Base-by-base conservation (phyloP, 1,139 yeast species). In the Citeromyces hawaiiensis region DNA sequence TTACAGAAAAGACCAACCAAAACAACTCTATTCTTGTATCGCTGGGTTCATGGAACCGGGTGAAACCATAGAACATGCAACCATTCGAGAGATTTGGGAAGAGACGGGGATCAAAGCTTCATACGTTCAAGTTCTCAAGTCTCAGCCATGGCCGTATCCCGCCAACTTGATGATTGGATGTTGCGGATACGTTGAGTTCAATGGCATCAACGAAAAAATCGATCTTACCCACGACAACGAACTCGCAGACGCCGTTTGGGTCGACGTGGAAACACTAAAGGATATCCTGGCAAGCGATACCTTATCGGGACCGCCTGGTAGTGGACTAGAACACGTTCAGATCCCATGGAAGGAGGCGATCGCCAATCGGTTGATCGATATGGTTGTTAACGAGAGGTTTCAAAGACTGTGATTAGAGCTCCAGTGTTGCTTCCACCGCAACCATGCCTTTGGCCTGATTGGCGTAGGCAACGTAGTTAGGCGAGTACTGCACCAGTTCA, bases 71-170 rank as follows among this genome's bases (percentile, higher is more conserved):
- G 97, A 88, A 57, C 80, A 77, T 36, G 93, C 96, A 11, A 83
- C 93, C 29, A 68, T 79, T 39, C 65, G 98, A 45, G 98, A 88
- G 56, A 81, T 83, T 32, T 87, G 94, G 87, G 98, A 88, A 57
- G 98, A 88, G 57, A 79, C 96, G 2, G 98, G 98, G 3, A 83
- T 86, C 30, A 68, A 61, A 36, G 76, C 83, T 39, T 52, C 63
- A 3, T 62, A 66, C 36, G 80, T 87, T 30, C 58, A 64, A 39
- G 68, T 87, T 39, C 62, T 79, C 25, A 66, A 76, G 53, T 73
- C 91, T 7, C 96, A 87, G 57, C 96, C 96, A 5, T 87, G 96
- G 96, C 98, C 97, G 18, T 88, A 77, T 60, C 97, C 97, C 1
- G 86, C 86, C 1, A 87, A 83, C 54, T 60, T 91, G 51, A 88